Conservation (phyloP, 352 stramenopile genomes). For the Phytophthora citrophthora region DNA sequence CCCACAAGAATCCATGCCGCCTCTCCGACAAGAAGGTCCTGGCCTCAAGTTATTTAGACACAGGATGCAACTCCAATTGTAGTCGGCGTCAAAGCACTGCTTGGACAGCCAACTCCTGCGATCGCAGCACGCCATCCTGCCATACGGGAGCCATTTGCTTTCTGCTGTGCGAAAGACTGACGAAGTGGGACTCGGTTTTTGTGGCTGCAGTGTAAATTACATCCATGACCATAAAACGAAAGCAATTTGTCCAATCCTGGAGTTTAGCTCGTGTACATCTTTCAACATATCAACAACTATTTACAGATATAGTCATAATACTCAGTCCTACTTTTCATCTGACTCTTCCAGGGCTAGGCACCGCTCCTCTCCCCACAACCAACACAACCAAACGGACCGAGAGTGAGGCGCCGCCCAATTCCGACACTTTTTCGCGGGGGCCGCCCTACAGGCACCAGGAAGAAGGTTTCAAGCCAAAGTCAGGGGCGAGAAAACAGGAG, state of each 20-base stretch:
- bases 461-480: too few relatives aligned
- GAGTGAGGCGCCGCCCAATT: background rate
- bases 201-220: constrained; percentile 11
- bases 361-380: constrained; percentile 19
- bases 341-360: constrained; percentile 31
- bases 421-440: background rate
- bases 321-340: constrained; percentile 12
- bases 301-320: constrained; percentile 17
- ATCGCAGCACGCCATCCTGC: constrained; percentile 25
- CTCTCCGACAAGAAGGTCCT: background rate
- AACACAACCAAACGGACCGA: constrained; percentile 26
- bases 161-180: constrained; percentile 30
- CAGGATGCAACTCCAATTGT: background rate
- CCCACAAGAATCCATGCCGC: background rate
- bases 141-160: constrained; percentile 28
- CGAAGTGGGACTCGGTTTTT: constrained; percentile 8
- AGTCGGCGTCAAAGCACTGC: background rate
- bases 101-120: constrained; percentile 12
- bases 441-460: background rate
- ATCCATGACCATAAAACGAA: background rate
- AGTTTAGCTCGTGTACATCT: background rate
- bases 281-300: constrained; percentile 4
- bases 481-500: background rate
- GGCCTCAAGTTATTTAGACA: background rate
- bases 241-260: background rate